Conservation (phyloP, 495 filamentous ascomycete species). For the Xylaria venustula region DNA sequence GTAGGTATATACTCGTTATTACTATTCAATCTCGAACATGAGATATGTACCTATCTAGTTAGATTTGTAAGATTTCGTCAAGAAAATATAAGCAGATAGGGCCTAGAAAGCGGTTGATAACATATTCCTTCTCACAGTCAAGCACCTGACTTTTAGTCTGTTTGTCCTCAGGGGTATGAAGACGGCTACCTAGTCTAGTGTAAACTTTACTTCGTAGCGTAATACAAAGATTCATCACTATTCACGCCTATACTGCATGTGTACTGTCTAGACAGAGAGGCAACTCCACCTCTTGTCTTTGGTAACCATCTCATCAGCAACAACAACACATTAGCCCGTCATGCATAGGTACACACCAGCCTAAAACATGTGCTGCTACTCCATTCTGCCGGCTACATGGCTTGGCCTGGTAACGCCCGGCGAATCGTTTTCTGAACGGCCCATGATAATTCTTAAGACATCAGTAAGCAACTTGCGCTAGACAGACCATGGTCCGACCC, state of each 20-base stretch:
- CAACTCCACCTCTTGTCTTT: not conserved
- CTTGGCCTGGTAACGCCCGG: not conserved
- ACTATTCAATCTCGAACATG: no score
- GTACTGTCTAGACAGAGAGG: not conserved
- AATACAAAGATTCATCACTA: no score
- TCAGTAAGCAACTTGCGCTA: slow-evolving; percentile 5
- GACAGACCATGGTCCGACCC: no score
- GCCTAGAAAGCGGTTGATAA: not conserved
- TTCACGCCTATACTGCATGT: no score
- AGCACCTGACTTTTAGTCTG: not conserved
- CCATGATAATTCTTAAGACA: not conserved
- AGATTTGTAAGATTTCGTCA: not conserved
- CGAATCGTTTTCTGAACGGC: not conserved
- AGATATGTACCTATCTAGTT: not conserved
- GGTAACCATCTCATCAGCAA: slow-evolving; percentile 1
- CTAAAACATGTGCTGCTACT: not conserved
- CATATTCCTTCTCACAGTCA: not conserved
- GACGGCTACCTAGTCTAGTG: not conserved
- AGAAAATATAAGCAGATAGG: not conserved
- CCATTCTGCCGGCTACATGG: not conserved
- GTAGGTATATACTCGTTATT: not conserved
- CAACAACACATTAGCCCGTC: not conserved
- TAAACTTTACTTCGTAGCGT: not conserved
- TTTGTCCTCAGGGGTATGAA: no score
- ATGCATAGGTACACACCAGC: not conserved